Base-by-base conservation (phyloP, 2,329 filamentous ascomycete genomes). In the Aureobasidium sp. region DNA sequence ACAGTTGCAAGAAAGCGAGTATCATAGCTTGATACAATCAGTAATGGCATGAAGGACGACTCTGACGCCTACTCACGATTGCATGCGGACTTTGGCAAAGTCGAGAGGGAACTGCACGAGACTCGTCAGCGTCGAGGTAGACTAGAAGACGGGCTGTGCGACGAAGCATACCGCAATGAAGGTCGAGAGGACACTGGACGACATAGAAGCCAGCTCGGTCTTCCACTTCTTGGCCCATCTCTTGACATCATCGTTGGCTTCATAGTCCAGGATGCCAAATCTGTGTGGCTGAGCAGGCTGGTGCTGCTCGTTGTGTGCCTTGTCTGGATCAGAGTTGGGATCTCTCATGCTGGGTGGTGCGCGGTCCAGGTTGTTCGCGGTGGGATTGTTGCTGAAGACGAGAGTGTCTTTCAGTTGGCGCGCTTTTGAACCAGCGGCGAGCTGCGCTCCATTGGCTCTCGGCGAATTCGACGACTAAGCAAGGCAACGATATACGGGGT, bases 21-120 rank as follows among this genome's bases (percentile, higher is more conserved):
- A 31, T 88, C 85, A 76, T 94, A 93, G 53, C 72, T 74, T 34
- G 15, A 11, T n/a, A 7, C 12, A 9, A 42, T 62, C n/a, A 62
- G 60, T 22, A 42, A 22, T 17, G n/a, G 42, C 31, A 22, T 6
- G 12, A 27, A 9, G 34, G n/a, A 29, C 17, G 17, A 4, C 15
- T 14, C 9, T 37, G 34, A 57, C 25, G 25, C 55, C 31, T 49
- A 67, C 75, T 65, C 74, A 77, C 67, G 88, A 89, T 78, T 95
- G 90, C 85, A 94, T 90, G 70, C 90, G 88, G 62, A 89, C 92
- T 80, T 95, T 95, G 73, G 93, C 87, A 69, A 90, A 93, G 74
- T 95, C 90, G 68, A 95, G 84, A 25, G 90, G 90, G 72, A 93
- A 95, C 79, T 81, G 58, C 34, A 62, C 22, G 37, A 47, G 39